Evolutionary conservation across 805 yeast species (phyloP).

Genomic region (Candida vartiovaarae): DNA sequence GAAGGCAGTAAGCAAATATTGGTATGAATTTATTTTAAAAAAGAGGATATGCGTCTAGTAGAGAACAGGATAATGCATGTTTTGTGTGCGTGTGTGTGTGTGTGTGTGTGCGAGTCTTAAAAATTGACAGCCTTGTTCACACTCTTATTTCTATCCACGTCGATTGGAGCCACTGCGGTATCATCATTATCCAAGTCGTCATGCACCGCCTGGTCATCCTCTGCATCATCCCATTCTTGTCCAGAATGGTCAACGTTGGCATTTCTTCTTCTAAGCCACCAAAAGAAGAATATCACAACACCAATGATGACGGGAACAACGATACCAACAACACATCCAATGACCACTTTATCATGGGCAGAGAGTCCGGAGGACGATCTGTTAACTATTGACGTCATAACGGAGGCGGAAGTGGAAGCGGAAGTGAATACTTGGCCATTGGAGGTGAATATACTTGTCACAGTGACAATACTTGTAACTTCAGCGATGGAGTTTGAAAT

Average conservation of each 20-base stretch:
- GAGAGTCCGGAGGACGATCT: slow-evolving; percentile 36
- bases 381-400: slow-evolving; percentile 14
- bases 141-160: slow-evolving; percentile 8
- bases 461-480: slow-evolving; percentile 12
- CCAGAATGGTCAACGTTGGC: slow-evolving; percentile 18
- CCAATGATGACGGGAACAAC: slow-evolving; percentile 49
- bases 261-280: slow-evolving; percentile 15
- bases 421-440: slow-evolving; percentile 10
- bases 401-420: slow-evolving; percentile 14
- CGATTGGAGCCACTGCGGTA: not conserved
- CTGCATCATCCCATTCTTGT: slow-evolving; percentile 22
- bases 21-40: too few relatives aligned
- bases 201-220: slow-evolving; percentile 4
- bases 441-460: slow-evolving; percentile 13
- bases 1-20: too few relatives aligned
- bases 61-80: too few relatives aligned
- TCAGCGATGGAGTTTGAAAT: slow-evolving; percentile 3
- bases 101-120: slow-evolving; percentile 1
- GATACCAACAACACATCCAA: slow-evolving; percentile 67
- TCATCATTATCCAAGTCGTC: slow-evolving; percentile 7
- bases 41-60: too few relatives aligned
- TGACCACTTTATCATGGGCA: slow-evolving; percentile 43
- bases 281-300: slow-evolving; percentile 6
- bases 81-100: not conserved
- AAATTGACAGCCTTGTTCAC: slow-evolving; percentile 22